Base-by-base conservation (phyloP, 1,284 basidiomycete species). In the Cryptococcus jaspeensis region DNA sequence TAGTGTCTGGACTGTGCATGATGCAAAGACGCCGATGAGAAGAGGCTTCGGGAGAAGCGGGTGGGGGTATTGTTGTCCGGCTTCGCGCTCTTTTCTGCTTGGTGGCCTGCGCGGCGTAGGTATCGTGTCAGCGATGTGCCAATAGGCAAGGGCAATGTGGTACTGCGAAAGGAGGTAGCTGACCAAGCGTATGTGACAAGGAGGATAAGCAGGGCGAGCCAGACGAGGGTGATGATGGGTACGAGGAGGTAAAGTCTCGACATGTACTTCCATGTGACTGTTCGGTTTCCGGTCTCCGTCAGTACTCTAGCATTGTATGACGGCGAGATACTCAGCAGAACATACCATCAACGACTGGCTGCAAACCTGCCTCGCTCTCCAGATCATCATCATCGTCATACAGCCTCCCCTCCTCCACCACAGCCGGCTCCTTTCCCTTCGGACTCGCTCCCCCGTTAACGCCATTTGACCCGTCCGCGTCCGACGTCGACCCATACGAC, bases 171-270 rank as follows among this genome's bases (percentile, higher is more conserved):
- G 23, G 15, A n/a, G 16, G n/a, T 23, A 50, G 62, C 75, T 42
- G 56, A 74, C 76, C 76, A 78, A 28, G 73, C 76, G 49, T 64
- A 77, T 3, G 64, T 73, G 47, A 74, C 66, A 2, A 78, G 52
- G 9, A 73, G 58, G n/a, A 75, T 60, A 11, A 78, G 56, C 9
- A 59, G 45, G 1, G 52, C 58, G 16, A 74, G 63, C 58, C 69
- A 73, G 2, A 74, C 46, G 1, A 69, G 49, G 4, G 73, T 72
- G 44, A 70, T 62, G 16, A 76, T 47, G 0, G 76, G 76, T 1
- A 78, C 67, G 9, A 75, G 65, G 15, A 73, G 55, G 53, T 78
- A 78, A 43, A 71, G 58, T 45, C 70, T 55, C 9, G 68, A 69
- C 64, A 76, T 70, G 55, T 68, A 70, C 49, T 59, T 54, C 69